phyloP scores from a whole-genome alignment of 495 filamentous ascomycete genomes.

The Lasiosphaeria hispida region DNA sequence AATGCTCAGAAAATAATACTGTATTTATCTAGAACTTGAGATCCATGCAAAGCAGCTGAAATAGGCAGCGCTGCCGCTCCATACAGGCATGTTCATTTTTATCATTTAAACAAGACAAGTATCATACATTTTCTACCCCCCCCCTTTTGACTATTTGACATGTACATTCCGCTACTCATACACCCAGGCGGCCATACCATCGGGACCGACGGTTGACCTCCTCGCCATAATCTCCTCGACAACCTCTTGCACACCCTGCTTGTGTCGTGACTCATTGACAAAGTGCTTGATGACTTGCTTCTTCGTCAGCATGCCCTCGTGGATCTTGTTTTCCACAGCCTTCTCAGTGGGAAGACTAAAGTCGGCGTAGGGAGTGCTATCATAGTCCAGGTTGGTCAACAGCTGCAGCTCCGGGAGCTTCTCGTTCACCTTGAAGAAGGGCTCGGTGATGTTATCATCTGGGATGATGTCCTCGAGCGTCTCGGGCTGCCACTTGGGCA shows the following conservation, averaged over 20 bases:
- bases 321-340: background rate
- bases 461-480: slow-evolving; percentile 58
- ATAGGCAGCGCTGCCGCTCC: background rate
- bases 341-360: background rate
- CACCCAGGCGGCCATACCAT: slow-evolving; percentile 40
- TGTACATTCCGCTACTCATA: slow-evolving; percentile 8
- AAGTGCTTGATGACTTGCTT: slow-evolving; percentile 54
- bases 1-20: too few species aligned
- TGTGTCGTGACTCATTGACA: slow-evolving; percentile 39
- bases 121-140: background rate
- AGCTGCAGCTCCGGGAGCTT: slow-evolving; percentile 48
- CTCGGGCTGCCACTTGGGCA: slow-evolving; percentile 69
- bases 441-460: slow-evolving; percentile 49
- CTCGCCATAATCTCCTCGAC: slow-evolving; percentile 57
- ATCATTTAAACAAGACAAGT: background rate
- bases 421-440: slow-evolving; percentile 56
- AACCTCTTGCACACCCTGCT: slow-evolving; percentile 56
- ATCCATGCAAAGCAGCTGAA: too few species aligned
- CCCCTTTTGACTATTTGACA: background rate
- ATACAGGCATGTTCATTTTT: too few species aligned
- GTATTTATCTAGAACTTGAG: too few species aligned
- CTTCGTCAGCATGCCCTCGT: slow-evolving; percentile 71
- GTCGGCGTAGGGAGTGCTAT: slow-evolving; percentile 43
- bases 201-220: slow-evolving; percentile 40
- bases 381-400: slow-evolving; percentile 6